phyloP scores from a whole-genome alignment of 2,329 filamentous ascomycete genomes.

The Nemania abortiva region DNA sequence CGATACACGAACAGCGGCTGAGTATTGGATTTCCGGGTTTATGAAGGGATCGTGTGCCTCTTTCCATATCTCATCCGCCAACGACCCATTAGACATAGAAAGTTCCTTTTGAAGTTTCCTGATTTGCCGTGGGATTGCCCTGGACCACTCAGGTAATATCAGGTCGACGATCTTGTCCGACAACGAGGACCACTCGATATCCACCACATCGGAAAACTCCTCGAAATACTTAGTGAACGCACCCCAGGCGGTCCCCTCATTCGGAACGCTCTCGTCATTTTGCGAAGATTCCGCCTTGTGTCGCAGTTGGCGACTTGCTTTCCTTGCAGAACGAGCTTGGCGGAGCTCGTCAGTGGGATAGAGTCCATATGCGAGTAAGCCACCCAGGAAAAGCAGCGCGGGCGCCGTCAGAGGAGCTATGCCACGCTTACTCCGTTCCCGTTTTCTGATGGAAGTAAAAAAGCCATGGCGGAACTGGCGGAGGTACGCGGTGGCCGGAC shows the following conservation, averaged over 20 bases:
- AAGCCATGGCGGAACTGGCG: constrained; percentile 45
- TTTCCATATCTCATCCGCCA: constrained; percentile 93
- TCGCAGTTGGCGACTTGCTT: constrained; percentile 32
- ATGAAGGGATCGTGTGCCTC: constrained; percentile 86
- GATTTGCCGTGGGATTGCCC: constrained; percentile 78
- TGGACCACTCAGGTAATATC: constrained; percentile 87
- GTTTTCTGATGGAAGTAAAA: constrained; percentile 43
- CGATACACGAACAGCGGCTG: constrained; percentile 85
- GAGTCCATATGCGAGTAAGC: constrained; percentile 55
- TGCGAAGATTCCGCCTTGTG: constrained; percentile 32
- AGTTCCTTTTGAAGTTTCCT: constrained; percentile 88
- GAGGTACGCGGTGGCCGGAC: constrained; percentile 8
- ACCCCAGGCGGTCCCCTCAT: constrained; percentile 58
- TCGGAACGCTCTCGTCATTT: constrained; percentile 28
- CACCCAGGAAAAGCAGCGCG: constrained; percentile 51
- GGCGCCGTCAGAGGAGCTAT: constrained; percentile 48
- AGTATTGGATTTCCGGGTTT: constrained; percentile 88
- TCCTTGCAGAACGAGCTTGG: constrained; percentile 39
- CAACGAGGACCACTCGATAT: constrained; percentile 66
- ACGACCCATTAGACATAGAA: constrained; percentile 85
- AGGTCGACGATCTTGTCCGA: constrained; percentile 73
- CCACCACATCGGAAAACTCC: constrained; percentile 65
- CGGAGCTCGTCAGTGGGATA: constrained; percentile 55
- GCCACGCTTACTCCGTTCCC: constrained; percentile 43
- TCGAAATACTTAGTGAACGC: constrained; percentile 62